Base-by-base conservation (phyloP, 1,139 yeast genomes). In the Hanseniaspora sp. region DNA sequence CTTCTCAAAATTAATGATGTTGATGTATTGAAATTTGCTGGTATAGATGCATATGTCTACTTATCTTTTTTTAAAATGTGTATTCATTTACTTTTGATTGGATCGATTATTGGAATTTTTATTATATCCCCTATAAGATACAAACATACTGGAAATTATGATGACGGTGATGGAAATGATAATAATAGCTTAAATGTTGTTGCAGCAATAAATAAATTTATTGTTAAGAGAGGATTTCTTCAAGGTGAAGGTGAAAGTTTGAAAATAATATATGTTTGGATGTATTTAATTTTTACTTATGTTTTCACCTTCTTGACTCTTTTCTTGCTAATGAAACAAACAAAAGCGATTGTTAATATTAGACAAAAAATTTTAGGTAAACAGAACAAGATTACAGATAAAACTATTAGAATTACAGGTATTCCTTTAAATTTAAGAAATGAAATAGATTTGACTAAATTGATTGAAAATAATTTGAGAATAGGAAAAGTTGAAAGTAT, bases 11-110 rank as follows among this genome's bases (percentile, higher is more conserved):
- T 88, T 17, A 74, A 76, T 30, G 97, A 92, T 62, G 76, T 78
- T 38, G 87, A 88, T 60, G 79, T 92, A 1, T 72, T 92, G 54
- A 90, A 86, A 58, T 83, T 83, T 64, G 96, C 96, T 0, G 98
- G 98, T 0, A 71, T 92, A 45, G 98, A 92, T 69, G 96, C 97
- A 0, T 88, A 78, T 68, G 96, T 90, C 46, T 83, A 83, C 62
- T 66, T 84, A 39, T 82, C 84, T 0, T 83, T 84, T 65, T 84
- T 83, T 71, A 81, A 81, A 60, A 82, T 83, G 86, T 74, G 84
- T 59, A 82, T 83, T 53, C 78, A 76, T 60, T 67, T 80, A 8
- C 66, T 83, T 37, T 63, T 75, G 0, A 64, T 73, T 0, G 79
- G 82, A 61, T 74, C 81, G 56, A 47, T 79, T 1, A 73, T 82